Evolutionary conservation across 768 basidiomycete species (phyloP), one percentile per base, ranked within the genome.

Genomic region (Mycena rosella): DNA sequence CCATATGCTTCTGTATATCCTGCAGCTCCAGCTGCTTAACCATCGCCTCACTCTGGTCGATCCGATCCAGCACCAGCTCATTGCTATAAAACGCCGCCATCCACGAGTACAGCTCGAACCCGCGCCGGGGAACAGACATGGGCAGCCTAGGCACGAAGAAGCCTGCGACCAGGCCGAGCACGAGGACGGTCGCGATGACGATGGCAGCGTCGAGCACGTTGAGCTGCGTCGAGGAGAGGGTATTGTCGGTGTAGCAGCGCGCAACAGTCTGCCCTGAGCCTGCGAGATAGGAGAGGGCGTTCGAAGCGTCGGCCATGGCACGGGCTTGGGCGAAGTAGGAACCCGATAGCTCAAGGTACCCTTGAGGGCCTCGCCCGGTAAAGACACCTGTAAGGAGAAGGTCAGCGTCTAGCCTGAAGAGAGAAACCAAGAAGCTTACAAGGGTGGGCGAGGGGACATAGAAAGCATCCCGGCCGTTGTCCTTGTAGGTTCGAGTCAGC

Each of bases 391-490:
- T 15, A 53, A 47, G 36, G 22, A 34, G 2, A 47, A 1, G 34
- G 8, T 55, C 30, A 63, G 17, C 55, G 30, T 27, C 3, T 27
- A 29, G 24, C 5, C 17, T 42, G 26, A 27, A 3, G 13, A n/a
- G 27, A 51, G 24, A 34, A 2, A 20, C 20, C 6, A 27, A 26
- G n/a, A 17, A 42, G 60, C 76, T 48, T 58, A 84, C 83, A 27
- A 68, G 27, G 44, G 78, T 79, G n/a, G 81, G 82, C 7, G 80
- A 80, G 22, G 84, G 82, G 11, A 81, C 81, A 66, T 84, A 85
- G 26, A 53, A 75, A 5, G 76, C 60, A 60, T 82, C 81, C 18
- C 80, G 72, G 15, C 80, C 82, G 55, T 82, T 84, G 62, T 83
- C 83, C 79, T 79, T 52, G 7, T 3, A 26, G 17, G 38, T 13